Percentiles rank a stretch among this genome's conserved stretches.
Evolutionary conservation across 345 rosid species (phyloP).

Genomic region (Triadica sebifera): DNA sequence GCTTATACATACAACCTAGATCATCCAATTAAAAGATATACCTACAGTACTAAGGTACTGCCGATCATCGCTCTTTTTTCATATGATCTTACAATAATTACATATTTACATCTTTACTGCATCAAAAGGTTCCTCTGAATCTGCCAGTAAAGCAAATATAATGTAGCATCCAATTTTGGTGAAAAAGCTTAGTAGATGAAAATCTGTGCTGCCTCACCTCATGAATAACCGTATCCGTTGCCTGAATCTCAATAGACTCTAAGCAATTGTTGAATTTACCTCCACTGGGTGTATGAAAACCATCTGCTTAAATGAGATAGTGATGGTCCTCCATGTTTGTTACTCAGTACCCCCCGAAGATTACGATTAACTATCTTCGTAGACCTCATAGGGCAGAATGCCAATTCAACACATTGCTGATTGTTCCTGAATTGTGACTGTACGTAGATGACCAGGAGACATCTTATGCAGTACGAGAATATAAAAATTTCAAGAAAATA

Average conservation of each 20-base stretch:
- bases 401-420: slow-evolving; percentile 3
- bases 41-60: too few relatives aligned
- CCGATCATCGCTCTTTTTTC: not conserved
- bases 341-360: slow-evolving; percentile 7
- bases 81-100: not conserved
- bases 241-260: slow-evolving; percentile 25
- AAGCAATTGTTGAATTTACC: slow-evolving; percentile 7
- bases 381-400: slow-evolving; percentile 12
- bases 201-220: slow-evolving; percentile 26
- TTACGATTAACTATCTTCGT: slow-evolving; percentile 14
- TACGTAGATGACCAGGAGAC: not conserved
- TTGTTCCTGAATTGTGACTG: slow-evolving; percentile 14
- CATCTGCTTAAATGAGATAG: slow-evolving; percentile 12
- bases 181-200: not conserved
- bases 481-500: not conserved
- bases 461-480: not conserved
- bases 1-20: too few relatives aligned
- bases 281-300: not conserved
- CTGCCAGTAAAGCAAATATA: not conserved
- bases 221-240: slow-evolving; percentile 29
- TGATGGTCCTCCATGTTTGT: slow-evolving; percentile 13
- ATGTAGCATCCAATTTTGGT: slow-evolving; percentile 6
- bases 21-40: too few relatives aligned
- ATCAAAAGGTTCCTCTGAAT: not conserved
- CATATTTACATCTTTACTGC: too few relatives aligned